Percentiles rank a stretch among this genome's conserved stretches.
These are phyloP conservation scores for Helianthus tuberosus DNA, from an alignment of 129 eudicot genomes.

Conservation along the genomic window DNA sequence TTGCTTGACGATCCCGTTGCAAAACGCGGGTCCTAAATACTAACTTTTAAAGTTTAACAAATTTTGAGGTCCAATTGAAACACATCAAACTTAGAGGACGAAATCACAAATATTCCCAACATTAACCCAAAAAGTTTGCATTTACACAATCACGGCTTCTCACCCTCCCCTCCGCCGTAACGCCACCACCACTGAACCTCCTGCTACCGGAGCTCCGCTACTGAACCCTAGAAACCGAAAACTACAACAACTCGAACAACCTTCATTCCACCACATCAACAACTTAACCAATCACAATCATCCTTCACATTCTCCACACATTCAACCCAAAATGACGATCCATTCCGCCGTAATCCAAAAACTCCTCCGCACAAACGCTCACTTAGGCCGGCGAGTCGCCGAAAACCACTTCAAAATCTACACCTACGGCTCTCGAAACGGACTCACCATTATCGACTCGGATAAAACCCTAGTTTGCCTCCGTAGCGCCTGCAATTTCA, in stretches of 20 bases:
- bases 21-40: no score
- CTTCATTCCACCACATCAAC: neutral
- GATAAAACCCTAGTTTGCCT: constrained; percentile 92
- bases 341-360: constrained; percentile 83
- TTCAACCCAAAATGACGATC: constrained; percentile 54
- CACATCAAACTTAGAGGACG: constrained; percentile 9
- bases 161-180: constrained; percentile 25
- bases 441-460: constrained; percentile 62
- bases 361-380: constrained; percentile 81
- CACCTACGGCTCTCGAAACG: constrained; percentile 73
- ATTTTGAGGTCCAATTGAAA: neutral
- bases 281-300: no score
- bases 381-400: constrained; percentile 70
- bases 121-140: neutral
- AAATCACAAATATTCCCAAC: constrained; percentile 18
- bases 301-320: no score
- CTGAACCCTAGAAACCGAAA: neutral
- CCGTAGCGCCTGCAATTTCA: constrained; percentile 85
- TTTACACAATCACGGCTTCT: constrained; percentile 3
- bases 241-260: constrained; percentile 1
- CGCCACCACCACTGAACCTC: neutral
- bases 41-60: neutral
- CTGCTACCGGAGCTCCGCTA: neutral
- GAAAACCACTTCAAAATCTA: constrained; percentile 82
- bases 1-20: no score